phyloP scores from a whole-genome alignment of 2,329 filamentous ascomycete genomes.

The Xylariaceae sp. region DNA sequence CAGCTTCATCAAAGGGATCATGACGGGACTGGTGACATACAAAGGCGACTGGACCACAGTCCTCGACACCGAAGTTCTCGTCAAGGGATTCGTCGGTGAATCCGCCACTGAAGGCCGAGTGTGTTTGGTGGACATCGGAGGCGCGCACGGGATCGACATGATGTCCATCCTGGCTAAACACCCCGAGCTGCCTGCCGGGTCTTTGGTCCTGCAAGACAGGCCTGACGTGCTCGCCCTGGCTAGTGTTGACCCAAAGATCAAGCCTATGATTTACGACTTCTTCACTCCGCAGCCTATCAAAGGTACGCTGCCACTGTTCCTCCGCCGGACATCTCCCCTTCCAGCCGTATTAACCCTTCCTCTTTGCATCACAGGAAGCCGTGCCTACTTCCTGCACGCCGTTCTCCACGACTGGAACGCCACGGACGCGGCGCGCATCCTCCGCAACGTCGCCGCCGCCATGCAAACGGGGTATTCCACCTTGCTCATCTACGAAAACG shows the following conservation, averaged over 20 bases:
- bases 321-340: background rate
- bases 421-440: slow-evolving; percentile 21
- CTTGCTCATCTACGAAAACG: slow-evolving; percentile 34
- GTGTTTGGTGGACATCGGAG: slow-evolving; percentile 30
- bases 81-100: slow-evolving; percentile 8
- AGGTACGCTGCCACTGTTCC: too few relatives aligned
- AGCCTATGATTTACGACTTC: slow-evolving; percentile 21
- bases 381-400: slow-evolving; percentile 23
- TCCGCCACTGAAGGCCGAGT: slow-evolving; percentile 12
- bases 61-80: slow-evolving; percentile 13
- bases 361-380: too few relatives aligned
- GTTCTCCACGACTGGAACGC: slow-evolving; percentile 35
- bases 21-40: slow-evolving; percentile 9
- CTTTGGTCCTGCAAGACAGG: slow-evolving; percentile 31
- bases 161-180: slow-evolving; percentile 17
- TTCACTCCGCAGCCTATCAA: slow-evolving; percentile 23
- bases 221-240: slow-evolving; percentile 15
- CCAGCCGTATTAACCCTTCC: background rate
- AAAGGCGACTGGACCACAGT: slow-evolving; percentile 15
- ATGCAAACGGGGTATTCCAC: slow-evolving; percentile 29
- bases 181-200: slow-evolving; percentile 21
- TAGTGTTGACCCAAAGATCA: slow-evolving; percentile 13
- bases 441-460: slow-evolving; percentile 21
- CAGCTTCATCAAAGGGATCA: slow-evolving; percentile 14
- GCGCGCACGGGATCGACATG: slow-evolving; percentile 30